phyloP scores from a whole-genome alignment of 495 filamentous ascomycete species.

The Apodospora peruviana region DNA sequence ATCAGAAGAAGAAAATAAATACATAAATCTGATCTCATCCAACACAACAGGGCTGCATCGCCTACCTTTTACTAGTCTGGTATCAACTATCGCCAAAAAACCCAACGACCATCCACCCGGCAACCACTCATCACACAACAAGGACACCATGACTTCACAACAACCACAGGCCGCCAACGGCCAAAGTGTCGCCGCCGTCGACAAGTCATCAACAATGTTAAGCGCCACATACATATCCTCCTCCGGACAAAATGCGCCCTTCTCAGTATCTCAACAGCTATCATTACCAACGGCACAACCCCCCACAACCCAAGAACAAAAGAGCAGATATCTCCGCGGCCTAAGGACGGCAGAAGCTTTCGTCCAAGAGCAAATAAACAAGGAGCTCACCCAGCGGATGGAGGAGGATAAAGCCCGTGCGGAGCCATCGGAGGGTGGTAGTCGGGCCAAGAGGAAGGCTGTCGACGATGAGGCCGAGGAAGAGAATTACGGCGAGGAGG shows the following conservation, averaged over 20 bases:
- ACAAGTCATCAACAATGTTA: conserved; percentile 12
- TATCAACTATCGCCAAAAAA: background rate
- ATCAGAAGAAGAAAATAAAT: too few species aligned
- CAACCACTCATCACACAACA: background rate
- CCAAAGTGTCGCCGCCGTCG: too few species aligned
- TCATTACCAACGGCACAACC: conserved; percentile 32
- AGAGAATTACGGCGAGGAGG: conserved; percentile 82
- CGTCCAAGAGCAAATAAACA: conserved; percentile 73
- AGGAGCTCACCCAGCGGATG: conserved; percentile 80
- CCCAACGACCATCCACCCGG: background rate
- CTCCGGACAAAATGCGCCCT: conserved; percentile 5
- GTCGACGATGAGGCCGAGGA: conserved; percentile 80
- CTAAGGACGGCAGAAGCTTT: conserved; percentile 56
- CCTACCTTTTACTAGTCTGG: too few species aligned
- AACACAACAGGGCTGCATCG: too few species aligned
- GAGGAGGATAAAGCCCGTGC: conserved; percentile 68
- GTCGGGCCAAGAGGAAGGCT: conserved; percentile 36
- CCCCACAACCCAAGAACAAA: conserved; percentile 38
- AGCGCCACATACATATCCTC: background rate
- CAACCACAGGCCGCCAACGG: background rate
- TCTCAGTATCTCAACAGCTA: conserved; percentile 52
- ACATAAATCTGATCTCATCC: too few species aligned
- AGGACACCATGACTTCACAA: conserved; percentile 10
- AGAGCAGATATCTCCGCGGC: conserved; percentile 59
- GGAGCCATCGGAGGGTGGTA: conserved; percentile 5